Evolutionary conservation across 2,329 filamentous ascomycete genomes (phyloP).

Genomic region (Calonectria pauciramosa): DNA sequence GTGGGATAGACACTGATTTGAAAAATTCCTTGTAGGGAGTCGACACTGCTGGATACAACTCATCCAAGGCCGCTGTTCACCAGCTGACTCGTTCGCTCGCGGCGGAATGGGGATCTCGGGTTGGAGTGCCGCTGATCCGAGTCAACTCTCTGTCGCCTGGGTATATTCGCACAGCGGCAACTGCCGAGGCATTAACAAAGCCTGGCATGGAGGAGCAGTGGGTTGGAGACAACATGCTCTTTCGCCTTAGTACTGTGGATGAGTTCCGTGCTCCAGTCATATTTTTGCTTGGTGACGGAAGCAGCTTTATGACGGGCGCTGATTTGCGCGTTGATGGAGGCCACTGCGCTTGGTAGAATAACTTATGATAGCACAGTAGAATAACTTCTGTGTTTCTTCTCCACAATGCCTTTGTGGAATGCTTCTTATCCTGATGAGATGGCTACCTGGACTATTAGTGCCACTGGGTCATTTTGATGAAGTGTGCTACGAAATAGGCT

Average conservation of each 20-base stretch:
- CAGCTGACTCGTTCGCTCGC: constrained; percentile 65
- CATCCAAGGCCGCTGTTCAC: constrained; percentile 67
- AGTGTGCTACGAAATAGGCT: no score
- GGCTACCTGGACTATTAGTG: no score
- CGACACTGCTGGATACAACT: constrained; percentile 62
- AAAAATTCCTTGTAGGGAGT: constrained; percentile 45
- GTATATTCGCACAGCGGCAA: constrained; percentile 63
- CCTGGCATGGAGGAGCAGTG: constrained; percentile 48
- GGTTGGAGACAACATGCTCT: constrained; percentile 50
- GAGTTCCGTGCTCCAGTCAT: constrained; percentile 54
- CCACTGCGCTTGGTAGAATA: constrained; percentile 50
- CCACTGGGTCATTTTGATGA: no score
- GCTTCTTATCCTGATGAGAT: no score
- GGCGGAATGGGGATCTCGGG: constrained; percentile 64
- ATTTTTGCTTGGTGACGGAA: constrained; percentile 54
- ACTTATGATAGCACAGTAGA: no score
- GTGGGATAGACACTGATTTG: neutral
- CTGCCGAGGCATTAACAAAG: constrained; percentile 46
- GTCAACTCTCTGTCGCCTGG: constrained; percentile 58
- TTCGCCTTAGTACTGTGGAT: constrained; percentile 48
- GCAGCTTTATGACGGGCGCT: constrained; percentile 55
- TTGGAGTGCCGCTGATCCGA: constrained; percentile 58
- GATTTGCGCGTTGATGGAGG: constrained; percentile 56
- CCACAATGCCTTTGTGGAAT: neutral
- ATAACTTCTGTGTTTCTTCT: neutral